Evolutionary conservation across 176 grass and related monocot species (phyloP).

Genomic region (Saccharum officinarum): DNA sequence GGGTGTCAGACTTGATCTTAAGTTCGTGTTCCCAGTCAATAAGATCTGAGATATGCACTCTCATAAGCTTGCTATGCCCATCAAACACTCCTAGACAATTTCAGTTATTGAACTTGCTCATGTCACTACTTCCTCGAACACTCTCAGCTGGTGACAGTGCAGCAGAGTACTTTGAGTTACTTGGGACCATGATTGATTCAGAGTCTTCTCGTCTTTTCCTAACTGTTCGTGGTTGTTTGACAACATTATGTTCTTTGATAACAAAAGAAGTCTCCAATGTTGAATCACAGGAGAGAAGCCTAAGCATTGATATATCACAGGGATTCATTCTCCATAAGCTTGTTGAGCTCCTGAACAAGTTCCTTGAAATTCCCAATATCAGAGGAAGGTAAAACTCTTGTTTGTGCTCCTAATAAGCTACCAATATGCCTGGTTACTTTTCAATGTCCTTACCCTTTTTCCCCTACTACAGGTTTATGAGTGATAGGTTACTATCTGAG

Average conservation of each 20-base stretch:
- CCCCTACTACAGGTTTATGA: slow-evolving; percentile 71
- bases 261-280: slow-evolving; percentile 86
- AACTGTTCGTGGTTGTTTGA: slow-evolving; percentile 80
- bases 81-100: slow-evolving; percentile 74
- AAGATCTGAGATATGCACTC: slow-evolving; percentile 90
- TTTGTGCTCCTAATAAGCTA: background rate
- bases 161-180: slow-evolving; percentile 93
- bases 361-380: slow-evolving; percentile 96
- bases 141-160: slow-evolving; percentile 82
- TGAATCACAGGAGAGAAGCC: slow-evolving; percentile 94
- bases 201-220: slow-evolving; percentile 83
- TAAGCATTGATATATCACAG: slow-evolving; percentile 92
- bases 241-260: slow-evolving; percentile 77
- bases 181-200: slow-evolving; percentile 83
- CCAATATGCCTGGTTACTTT: slow-evolving; percentile 7
- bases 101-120: slow-evolving; percentile 93
- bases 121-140: slow-evolving; percentile 79
- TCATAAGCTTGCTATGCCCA: slow-evolving; percentile 87
- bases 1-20: slow-evolving; percentile 96
- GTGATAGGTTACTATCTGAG: slow-evolving; percentile 78
- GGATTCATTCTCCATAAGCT: slow-evolving; percentile 98
- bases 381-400: slow-evolving; percentile 65
- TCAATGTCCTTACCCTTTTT: background rate
- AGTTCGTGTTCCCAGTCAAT: slow-evolving; percentile 99
- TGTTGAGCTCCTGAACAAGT: slow-evolving; percentile 92